These are phyloP conservation scores for Cyberlindnera japonica DNA, from an alignment of 805 yeast genomes.

Conservation along the genomic window DNA sequence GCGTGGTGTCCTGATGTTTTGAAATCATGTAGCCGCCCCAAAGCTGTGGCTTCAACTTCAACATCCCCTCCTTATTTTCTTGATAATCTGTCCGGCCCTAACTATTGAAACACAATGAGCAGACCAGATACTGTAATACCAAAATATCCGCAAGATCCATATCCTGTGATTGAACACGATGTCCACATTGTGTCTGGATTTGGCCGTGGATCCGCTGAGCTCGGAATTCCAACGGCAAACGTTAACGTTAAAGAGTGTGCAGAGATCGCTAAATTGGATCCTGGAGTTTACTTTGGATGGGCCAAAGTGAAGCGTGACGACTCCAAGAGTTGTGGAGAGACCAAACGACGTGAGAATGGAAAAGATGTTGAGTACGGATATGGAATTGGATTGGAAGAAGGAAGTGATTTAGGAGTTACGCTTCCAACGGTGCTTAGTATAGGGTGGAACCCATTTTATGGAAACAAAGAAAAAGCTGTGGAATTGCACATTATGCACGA, in stretches of 20 bases:
- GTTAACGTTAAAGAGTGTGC: constrained; percentile 53
- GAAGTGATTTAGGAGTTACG: constrained; percentile 39
- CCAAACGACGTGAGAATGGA: constrained; percentile 34
- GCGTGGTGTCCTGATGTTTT: too few relatives aligned
- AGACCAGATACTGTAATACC: constrained; percentile 34
- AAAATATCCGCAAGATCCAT: constrained; percentile 37
- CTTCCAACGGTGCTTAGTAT: constrained; percentile 92
- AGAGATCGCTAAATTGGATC: constrained; percentile 38
- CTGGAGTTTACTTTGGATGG: constrained; percentile 92
- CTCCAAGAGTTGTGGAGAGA: constrained; percentile 4
- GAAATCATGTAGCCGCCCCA: too few relatives aligned
- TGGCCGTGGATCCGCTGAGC: constrained; percentile 91
- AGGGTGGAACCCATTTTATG: constrained; percentile 93
- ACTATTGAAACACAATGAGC: constrained; percentile 15
- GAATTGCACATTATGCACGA: constrained; percentile 83
- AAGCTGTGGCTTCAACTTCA: too few relatives aligned
- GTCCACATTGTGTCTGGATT: constrained; percentile 72
- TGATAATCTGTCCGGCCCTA: too few relatives aligned
- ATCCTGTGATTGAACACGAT: constrained; percentile 44
- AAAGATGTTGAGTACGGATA: constrained; percentile 52
- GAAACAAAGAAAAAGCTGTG: constrained; percentile 75
- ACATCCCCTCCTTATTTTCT: too few relatives aligned
- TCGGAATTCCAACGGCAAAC: constrained; percentile 96
- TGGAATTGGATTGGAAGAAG: constrained; percentile 46
- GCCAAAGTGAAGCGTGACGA: constrained; percentile 23